A percentile compares a stretch with the other conserved stretches of the same genome.
Conservation (phyloP, 495 filamentous ascomycete species). For the Staphylotrichum tortipilum region DNA sequence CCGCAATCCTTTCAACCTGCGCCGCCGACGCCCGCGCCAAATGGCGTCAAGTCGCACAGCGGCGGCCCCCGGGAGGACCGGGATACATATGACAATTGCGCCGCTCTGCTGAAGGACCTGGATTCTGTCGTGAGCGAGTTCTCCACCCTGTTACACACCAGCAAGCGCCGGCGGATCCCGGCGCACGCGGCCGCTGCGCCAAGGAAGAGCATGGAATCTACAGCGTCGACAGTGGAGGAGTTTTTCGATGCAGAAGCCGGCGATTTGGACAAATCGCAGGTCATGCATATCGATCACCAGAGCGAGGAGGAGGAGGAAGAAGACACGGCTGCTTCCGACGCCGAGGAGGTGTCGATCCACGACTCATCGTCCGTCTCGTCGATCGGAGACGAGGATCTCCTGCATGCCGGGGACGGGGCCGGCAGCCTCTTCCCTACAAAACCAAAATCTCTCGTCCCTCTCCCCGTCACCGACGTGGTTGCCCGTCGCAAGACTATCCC, state of each 20-base stretch:
- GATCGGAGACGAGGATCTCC: constrained; percentile 44
- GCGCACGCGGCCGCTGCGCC: constrained; percentile 41
- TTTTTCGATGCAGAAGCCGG: constrained; percentile 89
- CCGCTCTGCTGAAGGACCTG: constrained; percentile 70
- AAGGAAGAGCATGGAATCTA: constrained; percentile 66
- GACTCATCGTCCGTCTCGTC: constrained; percentile 55
- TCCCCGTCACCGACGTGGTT: constrained; percentile 59
- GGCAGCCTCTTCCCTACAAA: constrained; percentile 58
- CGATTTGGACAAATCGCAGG: constrained; percentile 44
- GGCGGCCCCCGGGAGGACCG: constrained; percentile 35
- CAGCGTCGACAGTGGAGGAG: constrained; percentile 64
- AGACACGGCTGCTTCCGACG: constrained; percentile 40
- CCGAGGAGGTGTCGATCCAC: constrained; percentile 48
- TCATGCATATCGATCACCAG: constrained; percentile 64
- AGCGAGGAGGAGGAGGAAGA: constrained; percentile 59
- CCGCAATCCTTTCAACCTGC: constrained; percentile 38
- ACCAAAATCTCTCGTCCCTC: constrained; percentile 65
- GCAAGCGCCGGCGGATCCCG: constrained; percentile 65
- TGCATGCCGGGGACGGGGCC: constrained; percentile 30
- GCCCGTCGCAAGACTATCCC: constrained; percentile 62
- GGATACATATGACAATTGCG: constrained; percentile 66
- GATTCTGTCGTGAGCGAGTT: constrained; percentile 78
- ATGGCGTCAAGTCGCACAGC: constrained; percentile 26
- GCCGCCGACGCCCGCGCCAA: constrained; percentile 27
- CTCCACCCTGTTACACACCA: constrained; percentile 61